Conservation (phyloP, 192 early-diverging fungal species). For the Kappamyces sp. region DNA sequence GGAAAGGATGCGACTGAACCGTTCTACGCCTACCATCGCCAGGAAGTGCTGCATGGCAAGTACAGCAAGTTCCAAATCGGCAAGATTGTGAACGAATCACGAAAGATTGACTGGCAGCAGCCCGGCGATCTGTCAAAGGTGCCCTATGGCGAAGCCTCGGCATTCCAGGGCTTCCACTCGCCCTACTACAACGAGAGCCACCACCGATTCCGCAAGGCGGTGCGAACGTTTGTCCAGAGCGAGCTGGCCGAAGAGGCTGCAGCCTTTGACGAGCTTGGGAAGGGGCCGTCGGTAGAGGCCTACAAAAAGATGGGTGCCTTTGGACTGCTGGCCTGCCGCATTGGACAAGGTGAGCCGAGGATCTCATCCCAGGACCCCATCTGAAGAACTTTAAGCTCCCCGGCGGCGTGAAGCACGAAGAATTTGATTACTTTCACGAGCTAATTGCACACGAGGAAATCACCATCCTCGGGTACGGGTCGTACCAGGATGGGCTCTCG, state of each 20-base stretch:
- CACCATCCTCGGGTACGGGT: constrained; percentile 18
- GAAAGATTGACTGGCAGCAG: background rate
- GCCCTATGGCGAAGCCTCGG: constrained; percentile 16
- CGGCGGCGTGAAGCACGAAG: constrained; percentile 13
- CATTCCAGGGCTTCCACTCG: constrained; percentile 15
- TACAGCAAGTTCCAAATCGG: constrained; percentile 20
- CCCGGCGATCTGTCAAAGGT: constrained; percentile 4
- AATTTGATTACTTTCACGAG: constrained; percentile 26
- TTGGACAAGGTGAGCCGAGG: background rate
- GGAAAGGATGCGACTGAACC: constrained; percentile 16
- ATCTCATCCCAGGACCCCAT: constrained; percentile 5
- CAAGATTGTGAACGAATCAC: constrained; percentile 9
- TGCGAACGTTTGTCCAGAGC: constrained; percentile 9
- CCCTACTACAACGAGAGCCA: constrained; percentile 21
- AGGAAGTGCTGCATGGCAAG: constrained; percentile 18
- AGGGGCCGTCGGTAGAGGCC: constrained; percentile 1
- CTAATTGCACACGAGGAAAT: constrained; percentile 18
- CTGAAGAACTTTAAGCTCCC: constrained; percentile 15
- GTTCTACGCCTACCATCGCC: constrained; percentile 21
- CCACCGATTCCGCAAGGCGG: constrained; percentile 1
- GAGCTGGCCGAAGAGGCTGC: constrained; percentile 1
- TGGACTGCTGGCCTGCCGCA: constrained; percentile 13
- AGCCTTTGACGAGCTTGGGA: constrained; percentile 8
- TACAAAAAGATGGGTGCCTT: constrained; percentile 7
- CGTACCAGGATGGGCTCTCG: constrained; percentile 27